Base-by-base conservation (phyloP, 441 rosid species). In the Euphorbia schlechtendalii region DNA sequence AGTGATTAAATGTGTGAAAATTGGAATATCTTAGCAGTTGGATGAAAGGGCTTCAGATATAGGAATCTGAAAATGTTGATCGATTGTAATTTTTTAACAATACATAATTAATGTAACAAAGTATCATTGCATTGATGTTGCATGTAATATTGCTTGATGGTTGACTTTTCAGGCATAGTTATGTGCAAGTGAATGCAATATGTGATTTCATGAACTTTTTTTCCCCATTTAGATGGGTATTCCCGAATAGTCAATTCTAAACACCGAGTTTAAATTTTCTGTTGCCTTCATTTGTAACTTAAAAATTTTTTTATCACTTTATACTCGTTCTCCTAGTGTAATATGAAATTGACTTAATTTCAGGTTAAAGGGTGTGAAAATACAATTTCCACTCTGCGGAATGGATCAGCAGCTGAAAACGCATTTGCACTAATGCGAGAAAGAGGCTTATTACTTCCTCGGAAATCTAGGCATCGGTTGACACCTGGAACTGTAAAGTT, bases 401-500 rank as follows among this genome's bases (percentile, higher is more conserved):
- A 81, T 77, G 99, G 99, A 52, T 87, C 88, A 61, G 99, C 99
- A 59, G 99, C 98, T 74, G 98, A 88, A 74, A 90, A 76, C 80
- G 98, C 99, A 62, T 89, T 96, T 82, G 82, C 91, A 30, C 73
- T 78, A 67, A 96, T 96, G 99, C 89, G 92, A 72, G 96, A 92
- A 78, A 96, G 90, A 78, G 99, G 99, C 51, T 78, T 86, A 49
- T 78, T 92, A 73, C 86, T 82, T 74, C 91, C 94, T 22, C 85
- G 96, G 40, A 90, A 87, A 79, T 96, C 98, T 14, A 92, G 99
- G 83, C 99, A 96, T 78, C 86, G 98, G 58, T 77, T 96, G 85
- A 96, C 99, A 48, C 99, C 99, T 73, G 98, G 99, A 77, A 96
- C 99, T 59, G 98, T 96, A 59, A 92, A 96, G 71, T 96, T 87